Evolutionary conservation across 1,139 yeast species (phyloP).

Genomic region (Debaryomyces sp.): DNA sequence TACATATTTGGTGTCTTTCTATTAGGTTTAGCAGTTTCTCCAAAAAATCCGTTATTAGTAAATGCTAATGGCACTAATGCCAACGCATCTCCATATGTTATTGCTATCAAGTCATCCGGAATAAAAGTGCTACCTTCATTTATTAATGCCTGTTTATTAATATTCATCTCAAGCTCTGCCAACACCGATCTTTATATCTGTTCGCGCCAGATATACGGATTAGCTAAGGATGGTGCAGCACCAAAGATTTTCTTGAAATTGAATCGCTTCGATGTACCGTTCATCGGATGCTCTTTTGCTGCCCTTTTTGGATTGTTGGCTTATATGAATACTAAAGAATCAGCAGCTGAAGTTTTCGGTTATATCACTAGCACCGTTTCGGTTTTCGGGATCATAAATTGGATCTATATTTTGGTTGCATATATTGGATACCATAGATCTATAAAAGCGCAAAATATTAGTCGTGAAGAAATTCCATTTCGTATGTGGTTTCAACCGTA

Average conservation of each 20-base stretch:
- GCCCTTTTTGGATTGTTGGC: not conserved
- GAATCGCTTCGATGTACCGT: not conserved
- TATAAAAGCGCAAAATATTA: not conserved
- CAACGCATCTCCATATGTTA: constrained; percentile 55
- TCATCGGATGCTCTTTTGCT: not conserved
- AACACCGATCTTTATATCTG: constrained; percentile 82
- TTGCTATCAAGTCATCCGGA: constrained; percentile 68
- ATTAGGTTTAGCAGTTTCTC: constrained; percentile 83
- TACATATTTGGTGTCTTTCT: constrained; percentile 80
- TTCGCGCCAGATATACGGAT: constrained; percentile 68
- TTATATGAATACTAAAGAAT: not conserved
- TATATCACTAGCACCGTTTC: not conserved
- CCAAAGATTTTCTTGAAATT: constrained; percentile 48
- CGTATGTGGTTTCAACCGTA: not conserved
- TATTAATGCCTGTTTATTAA: constrained; percentile 72
- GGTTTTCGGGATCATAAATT: not conserved
- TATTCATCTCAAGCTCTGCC: constrained; percentile 76
- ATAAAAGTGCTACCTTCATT: constrained; percentile 69
- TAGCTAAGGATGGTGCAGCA: constrained; percentile 63
- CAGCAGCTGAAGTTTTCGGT: not conserved
- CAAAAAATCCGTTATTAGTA: constrained; percentile 44
- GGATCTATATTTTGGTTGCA: not conserved
- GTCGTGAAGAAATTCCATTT: not conserved
- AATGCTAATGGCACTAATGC: constrained; percentile 29
- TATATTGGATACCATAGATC: not conserved